Conservation (phyloP, 768 basidiomycete genomes). For the Scleroderma citrinum region DNA sequence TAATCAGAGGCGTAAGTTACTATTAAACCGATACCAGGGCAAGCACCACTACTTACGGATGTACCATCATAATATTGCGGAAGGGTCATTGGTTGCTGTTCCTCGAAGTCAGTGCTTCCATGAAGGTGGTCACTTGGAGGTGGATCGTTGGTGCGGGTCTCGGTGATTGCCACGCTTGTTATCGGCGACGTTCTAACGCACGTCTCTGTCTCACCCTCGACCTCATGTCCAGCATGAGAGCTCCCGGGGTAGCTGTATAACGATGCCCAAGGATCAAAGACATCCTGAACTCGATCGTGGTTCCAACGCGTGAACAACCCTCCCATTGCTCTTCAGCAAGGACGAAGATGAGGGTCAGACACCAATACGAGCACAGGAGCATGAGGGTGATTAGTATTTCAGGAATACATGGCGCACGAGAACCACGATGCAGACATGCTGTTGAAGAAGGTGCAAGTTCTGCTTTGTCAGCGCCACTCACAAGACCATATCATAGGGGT, state of each 20-base stretch:
- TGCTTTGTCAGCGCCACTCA: slow-evolving; percentile 13
- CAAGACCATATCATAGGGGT: not conserved
- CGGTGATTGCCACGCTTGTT: not conserved
- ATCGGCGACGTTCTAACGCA: not conserved
- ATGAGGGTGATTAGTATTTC: not conserved
- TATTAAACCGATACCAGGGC: not conserved
- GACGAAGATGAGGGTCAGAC: not conserved
- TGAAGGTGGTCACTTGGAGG: not conserved
- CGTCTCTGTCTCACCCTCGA: not conserved
- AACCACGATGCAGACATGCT: not conserved
- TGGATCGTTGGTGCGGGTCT: not conserved
- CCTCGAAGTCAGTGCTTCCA: not conserved
- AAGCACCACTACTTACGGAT: not conserved
- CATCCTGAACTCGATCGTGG: not conserved
- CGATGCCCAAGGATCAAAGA: not conserved
- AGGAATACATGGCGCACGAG: not conserved
- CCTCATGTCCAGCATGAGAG: not conserved
- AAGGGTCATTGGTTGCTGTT: not conserved
- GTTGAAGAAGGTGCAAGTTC: not conserved
- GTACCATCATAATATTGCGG: not conserved
- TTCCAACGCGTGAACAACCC: not conserved
- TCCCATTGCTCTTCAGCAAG: not conserved
- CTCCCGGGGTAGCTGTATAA: not conserved
- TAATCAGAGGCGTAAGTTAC: not conserved
- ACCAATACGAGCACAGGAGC: not conserved